Base-by-base conservation (phyloP, 371 early-diverging fungal species). In the Mortierella sp. region DNA sequence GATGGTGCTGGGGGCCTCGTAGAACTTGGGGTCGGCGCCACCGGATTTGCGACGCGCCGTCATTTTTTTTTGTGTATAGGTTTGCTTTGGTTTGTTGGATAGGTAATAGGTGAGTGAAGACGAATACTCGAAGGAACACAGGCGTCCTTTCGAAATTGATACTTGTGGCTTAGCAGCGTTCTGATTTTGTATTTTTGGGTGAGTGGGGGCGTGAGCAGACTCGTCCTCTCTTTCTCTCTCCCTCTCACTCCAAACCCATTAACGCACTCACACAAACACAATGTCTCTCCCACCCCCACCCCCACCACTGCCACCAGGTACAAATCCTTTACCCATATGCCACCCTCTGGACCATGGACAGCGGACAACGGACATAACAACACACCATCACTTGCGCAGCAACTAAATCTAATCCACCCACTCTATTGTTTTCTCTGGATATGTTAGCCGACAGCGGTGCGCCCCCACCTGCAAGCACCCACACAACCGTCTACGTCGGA, bases 1-100 rank as follows among this genome's bases (percentile, higher is more conserved):
- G 46, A 91, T 74, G n/a, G 87, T 84, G 56, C 82, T 83, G 11
- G 74, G 71, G 32, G 87, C 88, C 80, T 90, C 89, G 76, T 89
- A 92, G 72, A 86, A 88, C 16, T 78, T 84, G 70, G 71, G 77
- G 68, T 87, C 89, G 3, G 75, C 70, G 27, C 82, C 82, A 49
- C 82, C 82, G 11, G 82, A 75, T 75, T 78, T 82, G 27, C 82
- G 72, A 43, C 78, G 78, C 48, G 82, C 82, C 14, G 82, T 70
- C 82, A 82, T 82, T 46, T 56, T 55, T 21, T n/a, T 55, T 44
- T 35, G 27, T 35, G 48, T 32, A 18, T n/a, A 16, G 32, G 41
- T 41, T 63, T 35, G 38, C 12, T 32, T 63, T 35, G 32, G 12
- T 60, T 60, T 60, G 14, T 6, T 10, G n/a, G 11, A 27, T 11